phyloP scores from a whole-genome alignment of 305 asterid genomes.

The Rubia peregrina region DNA sequence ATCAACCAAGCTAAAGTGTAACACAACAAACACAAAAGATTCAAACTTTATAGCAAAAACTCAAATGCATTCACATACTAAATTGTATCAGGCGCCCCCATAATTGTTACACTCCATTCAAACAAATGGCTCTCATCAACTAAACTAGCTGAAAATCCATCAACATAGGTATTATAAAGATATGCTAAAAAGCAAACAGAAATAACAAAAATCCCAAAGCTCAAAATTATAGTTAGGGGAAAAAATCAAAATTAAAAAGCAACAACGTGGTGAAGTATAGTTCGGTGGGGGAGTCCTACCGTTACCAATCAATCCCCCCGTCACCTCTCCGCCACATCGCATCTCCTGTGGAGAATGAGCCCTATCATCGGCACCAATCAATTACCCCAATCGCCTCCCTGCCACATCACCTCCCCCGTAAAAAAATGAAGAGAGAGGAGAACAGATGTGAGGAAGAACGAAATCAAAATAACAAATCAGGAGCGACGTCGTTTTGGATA shows the following conservation, averaged over 20 bases:
- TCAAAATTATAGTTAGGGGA: not conserved
- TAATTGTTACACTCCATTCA: slow-evolving; percentile 29
- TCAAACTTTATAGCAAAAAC: not conserved
- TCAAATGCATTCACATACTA: slow-evolving; percentile 16
- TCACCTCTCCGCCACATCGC: too few species aligned
- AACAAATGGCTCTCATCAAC: slow-evolving; percentile 25
- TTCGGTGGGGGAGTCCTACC: too few species aligned
- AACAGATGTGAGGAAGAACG: too few species aligned
- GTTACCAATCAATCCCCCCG: too few species aligned
- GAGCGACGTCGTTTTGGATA: too few species aligned
- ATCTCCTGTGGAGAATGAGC: too few species aligned
- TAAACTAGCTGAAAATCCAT: slow-evolving; percentile 30
- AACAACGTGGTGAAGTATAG: not conserved
- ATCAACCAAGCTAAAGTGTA: not conserved
- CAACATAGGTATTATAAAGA: slow-evolving; percentile 24
- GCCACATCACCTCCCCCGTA: too few species aligned
- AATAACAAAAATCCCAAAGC: not conserved
- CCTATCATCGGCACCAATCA: too few species aligned
- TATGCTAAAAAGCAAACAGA: slow-evolving; percentile 13
- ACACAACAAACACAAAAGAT: not conserved
- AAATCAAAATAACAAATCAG: too few species aligned
- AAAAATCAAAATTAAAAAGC: not conserved
- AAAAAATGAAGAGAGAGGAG: too few species aligned
- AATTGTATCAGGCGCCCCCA: slow-evolving; percentile 31
- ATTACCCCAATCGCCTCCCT: too few species aligned